Evolutionary conservation across 2,329 filamentous ascomycete genomes (phyloP), one percentile per base, ranked within the genome.

Genomic region (Mariannaea sp.): DNA sequence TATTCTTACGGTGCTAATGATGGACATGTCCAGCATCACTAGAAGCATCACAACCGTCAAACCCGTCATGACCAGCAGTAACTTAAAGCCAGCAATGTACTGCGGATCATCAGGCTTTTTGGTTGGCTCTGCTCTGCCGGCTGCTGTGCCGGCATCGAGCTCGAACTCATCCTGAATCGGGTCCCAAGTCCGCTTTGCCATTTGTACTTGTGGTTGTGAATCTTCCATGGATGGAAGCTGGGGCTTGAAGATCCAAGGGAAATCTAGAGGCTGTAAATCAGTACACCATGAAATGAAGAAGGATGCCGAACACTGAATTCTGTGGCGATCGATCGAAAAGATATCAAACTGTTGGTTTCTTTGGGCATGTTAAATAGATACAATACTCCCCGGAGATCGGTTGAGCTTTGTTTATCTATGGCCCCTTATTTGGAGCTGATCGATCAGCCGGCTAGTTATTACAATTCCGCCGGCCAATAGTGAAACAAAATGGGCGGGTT

Each of bases 21-120:
- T 80, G 7, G 78, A 75, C 7, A 70, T 74, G 51, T 82, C 80
- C 3, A 82, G 56, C 57, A 80, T 59, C 59, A 76, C 71, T 7
- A 79, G 60, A 46, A 80, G 78, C 19, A 72, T 68, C 6, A 71
- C 71, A 0, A 76, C 45, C 0, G 73, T 73, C 4, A 79, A 56
- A 2, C 58, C 58, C 5, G 47, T 41, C 19, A 73, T 65, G 14
- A 66, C 65, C 14, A 70, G 50, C 42, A 69, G 62, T 17, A 72
- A 61, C 22, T 64, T 66, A 8, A 63, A 49, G 36, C 72, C 70
- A 4, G 64, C 65, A 36, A 32, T 32, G 29, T 32, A 32, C 13
- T 32, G 7, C 29, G 13, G 4, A 12, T 32, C 29, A 8, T 32
- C 29, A 6, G 13, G 5, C 5, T 32, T 12, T 10, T 32, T 32